phyloP scores from a whole-genome alignment of 2,329 filamentous ascomycete species.

The Epichloe bromicola region DNA sequence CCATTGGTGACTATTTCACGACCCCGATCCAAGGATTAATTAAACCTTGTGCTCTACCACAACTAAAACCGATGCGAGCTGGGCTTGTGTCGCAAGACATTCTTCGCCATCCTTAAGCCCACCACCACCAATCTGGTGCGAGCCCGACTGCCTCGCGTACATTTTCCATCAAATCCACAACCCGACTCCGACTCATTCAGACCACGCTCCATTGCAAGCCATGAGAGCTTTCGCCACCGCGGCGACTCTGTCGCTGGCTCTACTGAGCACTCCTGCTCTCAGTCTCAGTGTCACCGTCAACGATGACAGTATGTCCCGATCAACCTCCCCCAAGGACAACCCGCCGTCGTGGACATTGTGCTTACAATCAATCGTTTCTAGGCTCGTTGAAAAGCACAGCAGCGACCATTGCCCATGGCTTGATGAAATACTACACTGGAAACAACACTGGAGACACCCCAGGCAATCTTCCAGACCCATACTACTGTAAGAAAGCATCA shows the following conservation, averaged over 20 bases:
- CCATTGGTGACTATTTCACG: background rate
- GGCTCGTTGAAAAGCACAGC: constrained; percentile 38
- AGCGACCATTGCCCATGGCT: constrained; percentile 31
- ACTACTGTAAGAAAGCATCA: constrained; percentile 39
- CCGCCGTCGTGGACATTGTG: background rate
- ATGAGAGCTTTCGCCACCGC: constrained; percentile 2
- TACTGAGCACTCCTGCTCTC: constrained; percentile 6
- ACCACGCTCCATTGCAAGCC: background rate
- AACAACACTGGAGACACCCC: constrained; percentile 46
- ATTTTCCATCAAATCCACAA: background rate
- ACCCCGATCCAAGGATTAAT: background rate
- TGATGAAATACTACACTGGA: constrained; percentile 39
- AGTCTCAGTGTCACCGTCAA: constrained; percentile 20
- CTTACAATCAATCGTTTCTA: constrained; percentile 11
- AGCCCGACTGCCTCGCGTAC: background rate
- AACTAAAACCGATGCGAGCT: background rate
- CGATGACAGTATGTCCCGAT: constrained; percentile 16
- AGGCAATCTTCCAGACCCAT: constrained; percentile 45
- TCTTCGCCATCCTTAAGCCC: too few relatives aligned
- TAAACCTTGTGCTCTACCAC: background rate
- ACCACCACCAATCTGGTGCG: background rate
- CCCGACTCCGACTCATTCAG: background rate
- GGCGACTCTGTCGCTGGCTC: constrained; percentile 6
- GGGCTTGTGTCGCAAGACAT: background rate
- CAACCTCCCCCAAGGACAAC: background rate